Percentiles rank a stretch among this genome's conserved stretches.
phyloP scores from a whole-genome alignment of 139 green algal genomes.

The Tetradesmus lagerheimii region DNA sequence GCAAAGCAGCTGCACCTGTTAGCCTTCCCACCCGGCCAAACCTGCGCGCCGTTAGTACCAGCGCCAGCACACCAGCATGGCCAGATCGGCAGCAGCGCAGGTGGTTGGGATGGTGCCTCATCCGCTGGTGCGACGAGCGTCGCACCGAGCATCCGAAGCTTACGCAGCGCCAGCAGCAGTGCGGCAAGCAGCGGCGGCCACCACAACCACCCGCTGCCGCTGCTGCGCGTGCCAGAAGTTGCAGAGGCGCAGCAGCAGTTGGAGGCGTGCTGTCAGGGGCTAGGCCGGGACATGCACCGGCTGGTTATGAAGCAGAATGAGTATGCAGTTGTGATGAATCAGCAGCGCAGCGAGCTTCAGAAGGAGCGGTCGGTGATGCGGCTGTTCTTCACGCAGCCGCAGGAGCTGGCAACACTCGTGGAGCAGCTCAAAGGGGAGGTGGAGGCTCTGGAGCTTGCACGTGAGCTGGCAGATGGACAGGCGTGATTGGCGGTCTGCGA shows the following conservation, averaged over 20 bases:
- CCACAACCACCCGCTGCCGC: not conserved
- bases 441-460: constrained; percentile 19
- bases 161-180: constrained; percentile 25
- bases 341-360: not conserved
- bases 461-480: not conserved
- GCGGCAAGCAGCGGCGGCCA: not conserved
- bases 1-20: constrained; percentile 6
- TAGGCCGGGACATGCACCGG: not conserved
- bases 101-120: not conserved
- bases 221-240: constrained; percentile 24
- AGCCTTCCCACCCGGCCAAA: constrained; percentile 5
- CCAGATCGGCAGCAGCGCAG: not conserved
- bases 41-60: not conserved
- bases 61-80: not conserved
- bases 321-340: not conserved
- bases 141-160: not conserved
- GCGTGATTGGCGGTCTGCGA: no score
- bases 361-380: not conserved
- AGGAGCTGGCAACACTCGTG: not conserved
- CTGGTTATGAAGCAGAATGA: not conserved
- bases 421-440: not conserved
- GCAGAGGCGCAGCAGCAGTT: constrained; percentile 8
- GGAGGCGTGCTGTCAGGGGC: not conserved
- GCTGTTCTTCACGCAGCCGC: constrained; percentile 23
- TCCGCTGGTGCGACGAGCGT: not conserved